Percentiles rank a stretch among this genome's conserved stretches.
Evolutionary conservation across 1,139 yeast species (phyloP).

Genomic region (Candida labiduridarum): DNA sequence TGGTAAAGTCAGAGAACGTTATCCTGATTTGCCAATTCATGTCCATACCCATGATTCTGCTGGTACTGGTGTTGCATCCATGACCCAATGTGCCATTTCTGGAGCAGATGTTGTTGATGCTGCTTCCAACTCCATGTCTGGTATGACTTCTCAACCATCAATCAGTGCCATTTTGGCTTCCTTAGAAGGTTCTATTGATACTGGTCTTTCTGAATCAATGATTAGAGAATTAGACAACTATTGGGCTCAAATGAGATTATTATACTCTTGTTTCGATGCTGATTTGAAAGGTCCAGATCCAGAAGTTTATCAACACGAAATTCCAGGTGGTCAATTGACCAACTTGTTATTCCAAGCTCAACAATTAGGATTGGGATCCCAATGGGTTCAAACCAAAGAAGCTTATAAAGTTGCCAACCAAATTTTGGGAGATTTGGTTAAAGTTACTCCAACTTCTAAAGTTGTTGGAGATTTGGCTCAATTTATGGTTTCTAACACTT

Average conservation of each 20-base stretch:
- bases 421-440: slow-evolving; percentile 92
- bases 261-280: slow-evolving; percentile 96
- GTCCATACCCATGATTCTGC: slow-evolving; percentile 99
- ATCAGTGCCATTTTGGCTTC: slow-evolving; percentile 91
- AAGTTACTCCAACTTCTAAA: slow-evolving; percentile 98
- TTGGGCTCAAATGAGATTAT: slow-evolving; percentile 98
- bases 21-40: slow-evolving; percentile 94
- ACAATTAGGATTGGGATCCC: slow-evolving; percentile 95
- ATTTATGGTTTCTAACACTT: slow-evolving; percentile 95
- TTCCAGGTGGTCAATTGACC: slow-evolving; percentile 99
- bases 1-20: slow-evolving; percentile 77
- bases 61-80: slow-evolving; percentile 97
- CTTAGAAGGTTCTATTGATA: slow-evolving; percentile 80
- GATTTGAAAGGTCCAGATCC: slow-evolving; percentile 99
- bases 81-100: slow-evolving; percentile 91
- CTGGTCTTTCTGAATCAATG: slow-evolving; percentile 66
- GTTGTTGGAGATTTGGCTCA: slow-evolving; percentile 99
- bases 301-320: slow-evolving; percentile 96
- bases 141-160: slow-evolving; percentile 98
- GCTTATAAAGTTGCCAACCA: slow-evolving; percentile 90
- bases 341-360: slow-evolving; percentile 98
- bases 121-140: slow-evolving; percentile 96
- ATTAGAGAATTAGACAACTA: slow-evolving; percentile 86
- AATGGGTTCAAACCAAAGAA: slow-evolving; percentile 94
- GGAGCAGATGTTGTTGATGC: slow-evolving; percentile 99